Evolutionary conservation across 129 eudicot species (phyloP), one percentile per base, ranked within the genome.

Genomic region (Helichrysum umbraculigerum): DNA sequence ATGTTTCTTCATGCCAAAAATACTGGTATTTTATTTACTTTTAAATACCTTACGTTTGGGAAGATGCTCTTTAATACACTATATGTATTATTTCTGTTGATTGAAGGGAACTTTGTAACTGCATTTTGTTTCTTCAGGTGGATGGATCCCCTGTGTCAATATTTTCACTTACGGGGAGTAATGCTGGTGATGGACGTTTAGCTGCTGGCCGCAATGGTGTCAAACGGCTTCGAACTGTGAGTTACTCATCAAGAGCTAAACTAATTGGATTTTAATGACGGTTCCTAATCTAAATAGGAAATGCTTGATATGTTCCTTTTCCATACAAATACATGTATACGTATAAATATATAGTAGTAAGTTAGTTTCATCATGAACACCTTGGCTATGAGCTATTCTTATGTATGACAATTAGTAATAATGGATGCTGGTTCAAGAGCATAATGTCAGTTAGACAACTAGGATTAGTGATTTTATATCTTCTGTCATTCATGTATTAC

Each of bases 141-240:
- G 97, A 93, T 41, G 98, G 98, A 66, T 84, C 98, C 70, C 92
- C 97, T 28, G 98, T 93, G 57, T 93, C 98, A 47, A 82, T 93
- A 80, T 93, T 93, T 84, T 88, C 98, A 82, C 92, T 93, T 65
- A 82, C 96, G 58, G 98, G 98, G 77, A 93, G 91, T 80, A 87
- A 70, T 81, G 86, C 92, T 15, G 86, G 81, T 78, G 98, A 93
- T 81, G 96, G 98, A 21, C 98, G 87, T 88, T 79, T 93, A 87
- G 92, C 87, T 80, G 98, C 98, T 65, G 98, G 92, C n/a, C 97
- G 98, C 65, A 93, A 93, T 84, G 98, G 98, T 66, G 98, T 93
- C 79, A 93, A 93, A 88, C 91, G 98, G 37, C 96, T 93, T 57
- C 91, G 98, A 58, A 93, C 98, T 61, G 98, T 93, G 82, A 85